Percentiles rank a stretch among this genome's conserved stretches.
These are phyloP conservation scores for Laguncularia racemosa DNA, from an alignment of 345 rosid genomes.

Conservation along the genomic window DNA sequence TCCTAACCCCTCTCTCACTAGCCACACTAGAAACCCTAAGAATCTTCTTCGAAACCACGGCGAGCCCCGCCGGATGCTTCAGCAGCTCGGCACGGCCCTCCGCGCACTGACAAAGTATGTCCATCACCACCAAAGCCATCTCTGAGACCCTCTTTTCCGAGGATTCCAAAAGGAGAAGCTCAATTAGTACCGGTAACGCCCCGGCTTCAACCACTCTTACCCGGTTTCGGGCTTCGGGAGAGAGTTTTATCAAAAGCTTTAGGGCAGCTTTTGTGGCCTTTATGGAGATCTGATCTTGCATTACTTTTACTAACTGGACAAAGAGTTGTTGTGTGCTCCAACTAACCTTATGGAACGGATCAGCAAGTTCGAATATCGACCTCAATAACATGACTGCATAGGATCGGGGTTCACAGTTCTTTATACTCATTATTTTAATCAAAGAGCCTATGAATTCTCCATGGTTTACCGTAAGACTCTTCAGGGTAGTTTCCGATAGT, in stretches of 20 bases:
- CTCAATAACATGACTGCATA: constrained; percentile 35
- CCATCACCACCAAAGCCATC: constrained; percentile 43
- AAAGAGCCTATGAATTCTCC: constrained; percentile 43
- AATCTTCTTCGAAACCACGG: constrained; percentile 69
- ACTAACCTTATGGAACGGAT: constrained; percentile 39
- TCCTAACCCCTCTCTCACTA: constrained; percentile 55
- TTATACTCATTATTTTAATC: constrained; percentile 35
- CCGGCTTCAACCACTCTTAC: constrained; percentile 58
- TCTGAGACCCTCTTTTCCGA: constrained; percentile 39
- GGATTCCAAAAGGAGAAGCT: constrained; percentile 54
- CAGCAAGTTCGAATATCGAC: constrained; percentile 44
- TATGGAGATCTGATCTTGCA: constrained; percentile 44
- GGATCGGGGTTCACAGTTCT: constrained; percentile 44
- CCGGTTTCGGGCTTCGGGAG: constrained; percentile 72
- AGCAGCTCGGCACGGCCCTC: constrained; percentile 75
- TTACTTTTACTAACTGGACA: constrained; percentile 36
- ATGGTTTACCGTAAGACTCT: constrained; percentile 33
- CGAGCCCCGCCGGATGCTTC: constrained; percentile 57
- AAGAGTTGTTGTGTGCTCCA: constrained; percentile 25
- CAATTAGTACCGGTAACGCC: constrained; percentile 38
- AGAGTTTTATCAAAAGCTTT: constrained; percentile 30
- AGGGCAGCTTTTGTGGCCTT: constrained; percentile 60
- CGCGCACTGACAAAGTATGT: constrained; percentile 53
- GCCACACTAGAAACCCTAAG: constrained; percentile 56
- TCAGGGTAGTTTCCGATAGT: constrained; percentile 53